Percentiles rank a stretch among this genome's conserved stretches.
Conservation (phyloP, 1,284 basidiomycete genomes). For the Apiotrichum gracile region DNA sequence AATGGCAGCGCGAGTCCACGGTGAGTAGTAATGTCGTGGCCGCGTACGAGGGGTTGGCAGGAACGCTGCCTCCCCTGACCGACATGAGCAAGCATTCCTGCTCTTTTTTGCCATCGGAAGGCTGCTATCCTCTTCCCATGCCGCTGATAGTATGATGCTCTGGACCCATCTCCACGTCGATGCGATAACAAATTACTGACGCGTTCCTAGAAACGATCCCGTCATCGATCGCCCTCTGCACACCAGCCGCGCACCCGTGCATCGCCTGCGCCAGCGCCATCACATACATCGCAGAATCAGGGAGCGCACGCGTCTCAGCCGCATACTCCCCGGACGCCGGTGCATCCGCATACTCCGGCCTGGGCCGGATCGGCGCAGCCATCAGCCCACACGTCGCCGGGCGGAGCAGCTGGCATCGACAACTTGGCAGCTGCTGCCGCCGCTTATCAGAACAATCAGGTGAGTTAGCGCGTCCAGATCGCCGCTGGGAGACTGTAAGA, state of each 20-base stretch:
- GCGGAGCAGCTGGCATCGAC: slow-evolving; percentile 14
- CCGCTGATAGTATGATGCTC: no score
- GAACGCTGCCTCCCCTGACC: no score
- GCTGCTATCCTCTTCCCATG: no score
- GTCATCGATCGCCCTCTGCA: slow-evolving; percentile 5
- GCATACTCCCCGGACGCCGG: neutral
- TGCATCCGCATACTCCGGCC: neutral
- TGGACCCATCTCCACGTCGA: no score
- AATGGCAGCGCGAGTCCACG: slow-evolving; percentile 9
- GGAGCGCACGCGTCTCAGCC: neutral
- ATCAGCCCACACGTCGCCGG: neutral
- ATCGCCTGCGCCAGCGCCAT: neutral
- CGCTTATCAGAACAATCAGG: slow-evolving; percentile 10
- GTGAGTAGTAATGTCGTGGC: no score
- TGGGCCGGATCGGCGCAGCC: slow-evolving; percentile 3
- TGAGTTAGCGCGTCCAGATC: neutral
- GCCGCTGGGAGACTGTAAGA: neutral
- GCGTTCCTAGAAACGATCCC: slow-evolving; percentile 11
- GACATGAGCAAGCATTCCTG: no score
- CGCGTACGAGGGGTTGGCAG: no score
- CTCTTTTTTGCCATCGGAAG: no score
- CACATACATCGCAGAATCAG: neutral
- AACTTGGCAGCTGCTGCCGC: slow-evolving; percentile 22
- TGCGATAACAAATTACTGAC: neutral
- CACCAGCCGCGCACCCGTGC: neutral